phyloP scores from a whole-genome alignment of 495 filamentous ascomycete genomes.

The Jackrogersella minutella region DNA sequence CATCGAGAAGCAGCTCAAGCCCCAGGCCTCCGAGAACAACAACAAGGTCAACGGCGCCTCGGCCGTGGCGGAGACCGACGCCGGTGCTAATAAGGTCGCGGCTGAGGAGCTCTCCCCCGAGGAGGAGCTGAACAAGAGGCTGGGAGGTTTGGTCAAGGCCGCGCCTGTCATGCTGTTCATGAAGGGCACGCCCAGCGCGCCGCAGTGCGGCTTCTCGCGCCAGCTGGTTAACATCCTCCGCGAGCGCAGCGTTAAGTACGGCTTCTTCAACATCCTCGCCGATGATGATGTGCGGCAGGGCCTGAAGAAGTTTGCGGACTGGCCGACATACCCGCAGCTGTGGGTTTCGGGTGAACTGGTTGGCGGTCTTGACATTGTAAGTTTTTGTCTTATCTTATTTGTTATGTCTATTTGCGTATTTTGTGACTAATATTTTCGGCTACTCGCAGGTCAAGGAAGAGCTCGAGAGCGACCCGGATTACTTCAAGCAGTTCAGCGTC shows the following conservation, averaged over 20 bases:
- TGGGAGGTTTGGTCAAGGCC: slow-evolving; percentile 85
- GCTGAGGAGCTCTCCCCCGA: slow-evolving; percentile 48
- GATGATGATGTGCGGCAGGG: slow-evolving; percentile 98
- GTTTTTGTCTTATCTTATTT: slow-evolving; percentile 47
- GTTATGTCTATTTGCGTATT: neutral
- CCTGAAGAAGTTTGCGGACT: slow-evolving; percentile 92
- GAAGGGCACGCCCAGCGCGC: slow-evolving; percentile 88
- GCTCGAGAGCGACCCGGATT: slow-evolving; percentile 71
- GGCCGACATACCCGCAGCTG: slow-evolving; percentile 95
- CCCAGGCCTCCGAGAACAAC: slow-evolving; percentile 11
- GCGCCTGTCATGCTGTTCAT: slow-evolving; percentile 98
- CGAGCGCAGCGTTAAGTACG: slow-evolving; percentile 90
- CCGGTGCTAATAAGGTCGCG: slow-evolving; percentile 4
- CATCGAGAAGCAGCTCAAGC: slow-evolving; percentile 73
- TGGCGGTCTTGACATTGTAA: slow-evolving; percentile 95
- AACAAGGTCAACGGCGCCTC: slow-evolving; percentile 43
- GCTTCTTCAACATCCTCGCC: slow-evolving; percentile 98
- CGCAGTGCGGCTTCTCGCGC: slow-evolving; percentile 94
- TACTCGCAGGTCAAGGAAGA: slow-evolving; percentile 65
- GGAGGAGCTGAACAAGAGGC: slow-evolving; percentile 79
- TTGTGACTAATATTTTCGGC: slow-evolving; percentile 30
- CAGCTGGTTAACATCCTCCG: slow-evolving; percentile 86
- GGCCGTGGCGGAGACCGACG: neutral
- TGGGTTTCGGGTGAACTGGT: slow-evolving; percentile 84
- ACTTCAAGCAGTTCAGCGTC: slow-evolving; percentile 73